Evolutionary conservation across 805 yeast species (phyloP), one percentile per base, ranked within the genome.

Genomic region (Yarrowia bubula): DNA sequence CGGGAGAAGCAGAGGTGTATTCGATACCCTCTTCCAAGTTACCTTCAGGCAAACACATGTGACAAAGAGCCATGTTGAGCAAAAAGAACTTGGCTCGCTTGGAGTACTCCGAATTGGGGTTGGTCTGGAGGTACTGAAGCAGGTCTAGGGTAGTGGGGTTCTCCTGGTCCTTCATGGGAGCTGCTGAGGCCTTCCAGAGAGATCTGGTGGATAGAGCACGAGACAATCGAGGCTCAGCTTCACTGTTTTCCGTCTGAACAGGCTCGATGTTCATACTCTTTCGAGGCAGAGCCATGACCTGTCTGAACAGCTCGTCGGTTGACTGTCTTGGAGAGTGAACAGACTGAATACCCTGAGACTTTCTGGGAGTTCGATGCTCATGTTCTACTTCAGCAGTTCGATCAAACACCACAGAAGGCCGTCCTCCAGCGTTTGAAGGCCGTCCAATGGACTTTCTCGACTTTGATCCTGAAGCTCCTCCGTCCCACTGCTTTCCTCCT

Each of bases 1-100:
- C 99, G 0, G 99, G 99, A 0, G 98, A 92, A 0, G 98, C 86
- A 0, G 98, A 90, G 73, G 93, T 98, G 71, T 95, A 95, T 61
- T 84, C 86, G 9, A 92, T 83, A 22, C 80, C 78, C 65, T 85
- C 86, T 1, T 65, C 70, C 8, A 65, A 65, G 22, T 69, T 70
- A 1, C 71, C 70, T 39, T 66, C 70, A 1, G 98, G 98, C 55
- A 90, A 77, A 73, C 98, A 93, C 0, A 95, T 83, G 73, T 92
- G 97, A 71, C 99, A 95, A 51, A 95, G 77, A 0, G 98, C 95
- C 61, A 95, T 78, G 1, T 92, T 82, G 48, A 95, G 76, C 61
- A 95, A 77, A 72, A 95, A 95, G 75, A 93, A 89, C 66, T 83
- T 85, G 1, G 90, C 96, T 68, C 84, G 84, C 66, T 83, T 82